These are phyloP conservation scores for Fusarium goolgardi DNA, from an alignment of 2,329 filamentous ascomycete genomes.

Conservation along the genomic window DNA sequence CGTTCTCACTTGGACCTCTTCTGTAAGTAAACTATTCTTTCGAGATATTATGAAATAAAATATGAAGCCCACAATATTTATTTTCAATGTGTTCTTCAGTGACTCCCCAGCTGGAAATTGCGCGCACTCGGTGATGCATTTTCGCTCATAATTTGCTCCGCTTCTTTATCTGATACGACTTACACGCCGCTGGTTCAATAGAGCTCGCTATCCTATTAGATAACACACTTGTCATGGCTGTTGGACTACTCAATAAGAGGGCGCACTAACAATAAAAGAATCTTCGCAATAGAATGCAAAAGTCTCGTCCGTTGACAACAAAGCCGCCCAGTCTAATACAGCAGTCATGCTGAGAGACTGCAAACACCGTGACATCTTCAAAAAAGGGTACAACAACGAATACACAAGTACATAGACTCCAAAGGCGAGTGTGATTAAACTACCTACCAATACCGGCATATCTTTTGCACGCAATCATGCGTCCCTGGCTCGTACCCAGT, in stretches of 20 bases:
- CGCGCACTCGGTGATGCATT: background rate
- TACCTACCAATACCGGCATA: background rate
- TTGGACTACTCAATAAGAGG: background rate
- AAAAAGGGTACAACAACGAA: too few relatives aligned
- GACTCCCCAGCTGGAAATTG: background rate
- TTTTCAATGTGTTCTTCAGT: rapidly evolving
- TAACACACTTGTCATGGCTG: background rate
- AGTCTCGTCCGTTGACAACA: background rate
- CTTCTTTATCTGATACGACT: conserved; percentile 4
- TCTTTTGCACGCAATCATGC: background rate
- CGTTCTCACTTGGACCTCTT: conserved; percentile 4
- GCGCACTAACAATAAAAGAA: background rate
- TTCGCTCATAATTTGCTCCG: background rate
- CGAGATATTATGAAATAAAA: background rate
- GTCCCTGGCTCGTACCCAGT: background rate
- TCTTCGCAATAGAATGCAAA: background rate
- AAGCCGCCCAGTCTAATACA: background rate
- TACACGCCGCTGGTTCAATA: background rate
- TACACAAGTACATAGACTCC: too few relatives aligned
- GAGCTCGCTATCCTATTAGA: background rate
- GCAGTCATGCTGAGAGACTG: background rate
- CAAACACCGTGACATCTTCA: background rate
- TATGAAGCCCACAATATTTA: background rate
- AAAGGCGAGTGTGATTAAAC: background rate
- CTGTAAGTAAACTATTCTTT: background rate